These are phyloP conservation scores for Ascochyta pisi DNA, from an alignment of 2,329 filamentous ascomycete genomes.

Conservation along the genomic window DNA sequence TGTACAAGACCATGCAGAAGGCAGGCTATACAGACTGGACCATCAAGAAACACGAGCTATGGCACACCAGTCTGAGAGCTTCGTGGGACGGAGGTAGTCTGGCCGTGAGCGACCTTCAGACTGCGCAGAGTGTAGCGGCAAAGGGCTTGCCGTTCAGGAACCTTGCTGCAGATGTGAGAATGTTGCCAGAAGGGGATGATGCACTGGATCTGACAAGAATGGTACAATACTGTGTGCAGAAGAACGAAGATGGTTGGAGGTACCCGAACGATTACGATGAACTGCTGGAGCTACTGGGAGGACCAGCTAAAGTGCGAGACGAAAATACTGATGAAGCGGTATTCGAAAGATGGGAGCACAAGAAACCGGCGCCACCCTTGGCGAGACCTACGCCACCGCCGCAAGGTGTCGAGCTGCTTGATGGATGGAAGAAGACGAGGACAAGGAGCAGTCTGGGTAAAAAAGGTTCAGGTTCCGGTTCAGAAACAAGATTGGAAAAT, in stretches of 20 bases:
- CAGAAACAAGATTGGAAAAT: background rate
- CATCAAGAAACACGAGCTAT: conserved; percentile 18
- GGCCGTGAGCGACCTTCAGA: background rate
- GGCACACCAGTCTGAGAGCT: conserved; percentile 3
- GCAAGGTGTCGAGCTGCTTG: background rate
- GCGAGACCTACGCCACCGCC: background rate
- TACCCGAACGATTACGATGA: conserved; percentile 31
- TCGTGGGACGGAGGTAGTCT: conserved; percentile 21
- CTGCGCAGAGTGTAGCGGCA: background rate
- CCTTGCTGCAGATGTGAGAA: conserved; percentile 25
- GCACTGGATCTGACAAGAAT: conserved; percentile 36
- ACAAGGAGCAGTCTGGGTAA: background rate
- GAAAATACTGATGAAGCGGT: conserved; percentile 20
- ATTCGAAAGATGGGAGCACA: conserved; percentile 17
- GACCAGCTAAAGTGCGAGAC: conserved; percentile 4
- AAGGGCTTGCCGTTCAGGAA: conserved; percentile 23
- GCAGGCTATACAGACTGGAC: conserved; percentile 29
- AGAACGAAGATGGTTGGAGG: conserved; percentile 23
- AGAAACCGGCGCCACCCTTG: conserved; percentile 4
- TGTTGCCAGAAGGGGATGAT: conserved; percentile 25
- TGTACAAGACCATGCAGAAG: conserved; percentile 28
- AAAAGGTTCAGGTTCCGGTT: background rate
- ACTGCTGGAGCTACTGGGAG: conserved; percentile 20
- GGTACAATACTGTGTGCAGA: conserved; percentile 26
- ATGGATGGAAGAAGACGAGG: background rate